Evolutionary conservation across 306 rosid genomes (phyloP).

Genomic region (Rubus parviflorus): DNA sequence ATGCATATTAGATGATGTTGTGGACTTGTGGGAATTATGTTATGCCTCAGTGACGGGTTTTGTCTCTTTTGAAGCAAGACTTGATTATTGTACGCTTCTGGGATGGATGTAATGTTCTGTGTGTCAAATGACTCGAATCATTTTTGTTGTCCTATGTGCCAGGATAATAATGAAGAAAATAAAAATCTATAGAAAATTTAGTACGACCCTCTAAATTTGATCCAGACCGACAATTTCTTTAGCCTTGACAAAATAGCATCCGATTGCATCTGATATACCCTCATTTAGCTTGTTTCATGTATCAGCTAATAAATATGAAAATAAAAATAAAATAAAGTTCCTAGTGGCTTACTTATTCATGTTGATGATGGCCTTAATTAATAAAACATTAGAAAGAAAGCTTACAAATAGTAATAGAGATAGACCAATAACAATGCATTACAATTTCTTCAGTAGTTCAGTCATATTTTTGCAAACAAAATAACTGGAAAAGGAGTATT

Average conservation of each 20-base stretch:
- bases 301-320: not conserved
- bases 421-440: not conserved
- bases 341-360: not conserved
- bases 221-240: not conserved
- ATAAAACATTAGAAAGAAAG: not conserved
- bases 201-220: not conserved
- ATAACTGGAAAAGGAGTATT: slow-evolving; percentile 1
- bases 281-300: not conserved
- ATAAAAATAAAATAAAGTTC: not conserved
- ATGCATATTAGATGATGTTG: not conserved
- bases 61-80: not conserved
- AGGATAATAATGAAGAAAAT: not conserved
- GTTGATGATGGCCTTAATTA: not conserved
- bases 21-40: not conserved
- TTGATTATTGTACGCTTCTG: not conserved
- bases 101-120: too few species aligned
- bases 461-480: slow-evolving; percentile 1
- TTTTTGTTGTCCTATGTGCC: not conserved
- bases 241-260: not conserved
- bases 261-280: not conserved
- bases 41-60: too few species aligned
- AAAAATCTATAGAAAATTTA: not conserved
- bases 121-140: not conserved
- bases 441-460: not conserved
- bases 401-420: not conserved